phyloP scores from a whole-genome alignment of 2,329 filamentous ascomycete species.

The Ascochyta koolunga region DNA sequence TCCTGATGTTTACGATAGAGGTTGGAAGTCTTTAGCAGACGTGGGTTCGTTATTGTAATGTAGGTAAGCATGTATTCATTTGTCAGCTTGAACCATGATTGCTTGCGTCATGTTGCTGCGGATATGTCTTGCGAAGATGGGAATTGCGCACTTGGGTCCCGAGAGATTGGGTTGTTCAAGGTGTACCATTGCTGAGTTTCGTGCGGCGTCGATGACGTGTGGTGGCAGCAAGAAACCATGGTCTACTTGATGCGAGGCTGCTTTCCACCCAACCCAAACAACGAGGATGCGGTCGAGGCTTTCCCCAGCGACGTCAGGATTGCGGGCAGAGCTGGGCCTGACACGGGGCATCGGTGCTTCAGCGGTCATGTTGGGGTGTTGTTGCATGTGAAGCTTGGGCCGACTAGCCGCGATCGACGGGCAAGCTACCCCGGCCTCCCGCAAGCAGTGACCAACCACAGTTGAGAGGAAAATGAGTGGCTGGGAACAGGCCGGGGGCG shows the following conservation, averaged over 20 bases:
- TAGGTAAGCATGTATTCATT: too few species aligned
- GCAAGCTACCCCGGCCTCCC: slow-evolving; percentile 15
- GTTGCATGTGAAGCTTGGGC: slow-evolving; percentile 18
- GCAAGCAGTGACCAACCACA: slow-evolving; percentile 7
- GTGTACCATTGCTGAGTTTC: not conserved
- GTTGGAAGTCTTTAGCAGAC: too few species aligned
- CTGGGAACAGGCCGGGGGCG: slow-evolving; percentile 26
- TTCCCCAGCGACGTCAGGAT: not conserved
- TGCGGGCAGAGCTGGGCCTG: slow-evolving; percentile 4
- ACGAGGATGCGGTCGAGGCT: not conserved
- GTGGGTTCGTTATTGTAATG: too few species aligned
- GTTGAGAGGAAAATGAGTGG: slow-evolving; percentile 27
- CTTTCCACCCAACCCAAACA: not conserved
- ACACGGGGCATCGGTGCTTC: slow-evolving; percentile 7
- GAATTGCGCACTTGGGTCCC: too few species aligned
- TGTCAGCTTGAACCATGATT: too few species aligned
- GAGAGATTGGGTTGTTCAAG: not conserved
- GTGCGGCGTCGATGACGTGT: slow-evolving; percentile 13
- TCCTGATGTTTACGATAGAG: too few species aligned
- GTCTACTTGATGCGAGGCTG: slow-evolving; percentile 2
- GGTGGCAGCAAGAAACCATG: not conserved
- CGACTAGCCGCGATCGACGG: slow-evolving; percentile 12
- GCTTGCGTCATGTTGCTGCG: too few species aligned
- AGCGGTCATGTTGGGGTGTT: slow-evolving; percentile 6
- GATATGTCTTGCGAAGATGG: too few species aligned